A percentile compares a stretch with the other conserved stretches of the same genome.
Evolutionary conservation across 768 basidiomycete species (phyloP).

Genomic region (Lactarius sanguifluus): DNA sequence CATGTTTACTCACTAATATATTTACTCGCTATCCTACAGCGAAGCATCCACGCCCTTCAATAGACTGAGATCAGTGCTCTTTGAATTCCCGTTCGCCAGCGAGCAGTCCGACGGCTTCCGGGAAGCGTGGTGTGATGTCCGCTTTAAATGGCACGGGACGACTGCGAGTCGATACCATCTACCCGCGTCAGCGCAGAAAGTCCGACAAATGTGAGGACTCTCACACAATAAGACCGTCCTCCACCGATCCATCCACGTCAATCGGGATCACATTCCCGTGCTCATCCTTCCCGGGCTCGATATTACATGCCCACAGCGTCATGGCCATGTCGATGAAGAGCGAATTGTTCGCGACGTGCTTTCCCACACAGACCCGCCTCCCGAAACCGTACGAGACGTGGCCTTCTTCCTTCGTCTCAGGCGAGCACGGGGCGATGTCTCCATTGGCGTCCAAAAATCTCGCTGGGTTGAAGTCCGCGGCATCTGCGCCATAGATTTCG

Average conservation of each 20-base stretch:
- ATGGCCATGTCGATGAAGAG: slow-evolving; percentile 38
- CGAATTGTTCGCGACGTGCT: slow-evolving; percentile 30
- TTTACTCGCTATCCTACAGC: too few species aligned
- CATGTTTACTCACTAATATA: too few species aligned
- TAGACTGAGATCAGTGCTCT: too few species aligned
- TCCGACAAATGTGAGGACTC: neutral
- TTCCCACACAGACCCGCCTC: slow-evolving; percentile 21
- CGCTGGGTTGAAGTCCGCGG: slow-evolving; percentile 30
- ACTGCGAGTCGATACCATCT: neutral
- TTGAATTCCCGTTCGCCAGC: neutral
- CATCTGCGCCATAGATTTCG: slow-evolving; percentile 32
- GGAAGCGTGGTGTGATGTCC: slow-evolving; percentile 12
- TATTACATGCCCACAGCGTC: slow-evolving; percentile 33
- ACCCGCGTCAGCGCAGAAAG: neutral
- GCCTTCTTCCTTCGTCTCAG: slow-evolving; percentile 34
- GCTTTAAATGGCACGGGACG: slow-evolving; percentile 17
- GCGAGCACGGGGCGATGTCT: slow-evolving; percentile 11
- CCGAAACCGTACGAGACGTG: slow-evolving; percentile 35
- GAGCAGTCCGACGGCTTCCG: slow-evolving; percentile 8
- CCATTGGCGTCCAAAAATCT: slow-evolving; percentile 33
- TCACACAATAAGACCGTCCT: slow-evolving; percentile 9
- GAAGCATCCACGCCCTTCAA: too few species aligned
- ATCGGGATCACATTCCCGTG: slow-evolving; percentile 7
- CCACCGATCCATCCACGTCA: slow-evolving; percentile 11
- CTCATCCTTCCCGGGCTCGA: slow-evolving; percentile 16